Base-by-base conservation (phyloP, 1,139 yeast species). In the Suhomyces maxii region DNA sequence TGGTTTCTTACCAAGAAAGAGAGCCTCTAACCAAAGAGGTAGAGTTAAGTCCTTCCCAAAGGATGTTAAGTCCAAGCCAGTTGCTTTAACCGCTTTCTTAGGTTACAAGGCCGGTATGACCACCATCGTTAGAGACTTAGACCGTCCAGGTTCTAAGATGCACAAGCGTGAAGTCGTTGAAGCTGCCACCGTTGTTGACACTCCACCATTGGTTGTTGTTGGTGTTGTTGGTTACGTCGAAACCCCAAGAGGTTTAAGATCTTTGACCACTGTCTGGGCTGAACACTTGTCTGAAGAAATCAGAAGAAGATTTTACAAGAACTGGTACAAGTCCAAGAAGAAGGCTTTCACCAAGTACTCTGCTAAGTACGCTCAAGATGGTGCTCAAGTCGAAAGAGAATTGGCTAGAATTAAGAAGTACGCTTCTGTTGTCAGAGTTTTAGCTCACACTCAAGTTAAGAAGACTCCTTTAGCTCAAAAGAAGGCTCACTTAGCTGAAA, bases 101-200 rank as follows among this genome's bases (percentile, higher is more conserved):
- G 99, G 99, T 82, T 86, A 86, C 88, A 91, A 93, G 86, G 99
- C 99, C 65, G 99, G 99, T 89, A 93, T 93, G 99, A 86, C 99
- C 81, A 93, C 99, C 80, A 89, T 90, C 69, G 99, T 93, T 72
- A 91, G 99, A 84, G 99, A 93, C 83, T 87, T 93, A 75, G 98
- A 93, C 90, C 89, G 98, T 83, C 99, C 99, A 80, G 99, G 99
- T 76, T 93, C 99, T 75, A 93, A 93, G 86, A 90, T 91, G 97
- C 97, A 93, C 97, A 93, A 93, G 95, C 93, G 98, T 82, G 99
- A 93, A 83, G 84, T 93, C 68, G 99, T 93, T 63, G 99, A 93
- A 84, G 98, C 99, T 69, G 97, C 95, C 75, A 84, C 99, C 68
- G 96, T 93, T 71, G 96, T 93, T 67, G 99, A 93, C 84, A 88